phyloP scores from a whole-genome alignment of 1,284 basidiomycete genomes.

The Chiua sp. region DNA sequence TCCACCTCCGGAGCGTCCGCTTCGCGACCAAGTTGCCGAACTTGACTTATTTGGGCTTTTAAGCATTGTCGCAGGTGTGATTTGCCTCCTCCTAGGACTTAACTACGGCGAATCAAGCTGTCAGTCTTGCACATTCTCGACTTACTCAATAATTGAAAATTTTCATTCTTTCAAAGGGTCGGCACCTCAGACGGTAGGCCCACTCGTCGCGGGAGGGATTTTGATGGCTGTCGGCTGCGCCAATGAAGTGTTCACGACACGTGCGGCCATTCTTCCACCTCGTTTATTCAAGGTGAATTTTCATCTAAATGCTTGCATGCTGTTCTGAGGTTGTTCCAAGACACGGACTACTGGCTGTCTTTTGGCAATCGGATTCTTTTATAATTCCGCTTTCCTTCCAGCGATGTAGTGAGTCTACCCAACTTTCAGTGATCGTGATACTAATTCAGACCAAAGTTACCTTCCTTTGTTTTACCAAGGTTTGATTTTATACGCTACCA shows the following conservation, averaged over 20 bases:
- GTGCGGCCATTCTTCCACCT: constrained; percentile 82
- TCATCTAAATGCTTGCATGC: constrained; percentile 2
- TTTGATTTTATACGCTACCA: not conserved
- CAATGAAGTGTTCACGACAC: constrained; percentile 74
- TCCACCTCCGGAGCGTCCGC: constrained; percentile 61
- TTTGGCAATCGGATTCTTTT: constrained; percentile 65
- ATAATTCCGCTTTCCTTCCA: constrained; percentile 68
- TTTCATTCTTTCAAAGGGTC: constrained; percentile 32
- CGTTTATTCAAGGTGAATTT: constrained; percentile 69
- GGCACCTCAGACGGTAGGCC: constrained; percentile 64
- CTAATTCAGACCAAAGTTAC: constrained; percentile 15
- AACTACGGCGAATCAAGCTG: constrained; percentile 73
- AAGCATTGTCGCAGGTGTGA: constrained; percentile 73
- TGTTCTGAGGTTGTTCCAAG: constrained; percentile 34
- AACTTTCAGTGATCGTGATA: constrained; percentile 13
- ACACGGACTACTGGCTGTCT: constrained; percentile 75
- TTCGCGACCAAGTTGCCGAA: constrained; percentile 65
- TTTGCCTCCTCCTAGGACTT: constrained; percentile 84
- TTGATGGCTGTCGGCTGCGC: constrained; percentile 61
- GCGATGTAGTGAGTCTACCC: constrained; percentile 27
- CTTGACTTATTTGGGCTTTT: constrained; percentile 82
- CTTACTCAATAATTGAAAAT: not conserved
- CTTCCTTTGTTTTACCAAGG: constrained; percentile 30
- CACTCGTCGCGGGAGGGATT: constrained; percentile 68
- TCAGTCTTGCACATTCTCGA: constrained; percentile 37